phyloP scores from a whole-genome alignment of 2,329 filamentous ascomycete species.

The Metarhizium guizhouense region DNA sequence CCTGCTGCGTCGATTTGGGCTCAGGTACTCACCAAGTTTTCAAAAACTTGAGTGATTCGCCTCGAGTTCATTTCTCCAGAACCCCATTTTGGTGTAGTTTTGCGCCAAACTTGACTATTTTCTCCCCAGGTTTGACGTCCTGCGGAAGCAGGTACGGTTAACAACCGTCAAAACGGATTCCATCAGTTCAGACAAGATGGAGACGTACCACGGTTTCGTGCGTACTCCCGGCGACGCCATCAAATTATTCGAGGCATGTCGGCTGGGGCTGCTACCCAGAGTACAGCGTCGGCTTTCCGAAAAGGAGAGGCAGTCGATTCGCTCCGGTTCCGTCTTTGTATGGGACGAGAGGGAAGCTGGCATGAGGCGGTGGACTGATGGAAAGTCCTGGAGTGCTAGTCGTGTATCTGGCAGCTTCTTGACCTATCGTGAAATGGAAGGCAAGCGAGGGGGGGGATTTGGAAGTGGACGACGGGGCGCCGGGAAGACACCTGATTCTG shows the following conservation, averaged over 20 bases:
- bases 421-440: conserved; percentile 98
- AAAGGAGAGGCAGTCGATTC: conserved; percentile 93
- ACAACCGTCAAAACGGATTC: conserved; percentile 12
- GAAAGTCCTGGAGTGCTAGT: conserved; percentile 98
- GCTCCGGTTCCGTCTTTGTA: conserved; percentile 96
- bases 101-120: background rate
- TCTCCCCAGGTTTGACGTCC: conserved; percentile 4
- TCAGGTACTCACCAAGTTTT: background rate
- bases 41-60: background rate
- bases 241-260: conserved; percentile 95
- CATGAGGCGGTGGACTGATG: conserved; percentile 97
- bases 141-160: conserved; percentile 11
- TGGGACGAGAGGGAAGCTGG: conserved; percentile 98
- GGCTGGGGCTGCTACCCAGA: conserved; percentile 77
- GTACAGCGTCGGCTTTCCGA: conserved; percentile 91
- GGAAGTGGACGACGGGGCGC: conserved; percentile 46
- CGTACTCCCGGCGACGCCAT: conserved; percentile 95
- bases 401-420: conserved; percentile 95
- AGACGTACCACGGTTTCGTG: conserved; percentile 93
- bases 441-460: conserved; percentile 81
- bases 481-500: conserved; percentile 77
- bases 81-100: background rate
- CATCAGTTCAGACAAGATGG: conserved; percentile 51
- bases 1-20: background rate
- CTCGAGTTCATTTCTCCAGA: background rate